A percentile compares a stretch with the other conserved stretches of the same genome.
Evolutionary conservation across 2,329 filamentous ascomycete species (phyloP).

Genomic region (Esteya vermicola): DNA sequence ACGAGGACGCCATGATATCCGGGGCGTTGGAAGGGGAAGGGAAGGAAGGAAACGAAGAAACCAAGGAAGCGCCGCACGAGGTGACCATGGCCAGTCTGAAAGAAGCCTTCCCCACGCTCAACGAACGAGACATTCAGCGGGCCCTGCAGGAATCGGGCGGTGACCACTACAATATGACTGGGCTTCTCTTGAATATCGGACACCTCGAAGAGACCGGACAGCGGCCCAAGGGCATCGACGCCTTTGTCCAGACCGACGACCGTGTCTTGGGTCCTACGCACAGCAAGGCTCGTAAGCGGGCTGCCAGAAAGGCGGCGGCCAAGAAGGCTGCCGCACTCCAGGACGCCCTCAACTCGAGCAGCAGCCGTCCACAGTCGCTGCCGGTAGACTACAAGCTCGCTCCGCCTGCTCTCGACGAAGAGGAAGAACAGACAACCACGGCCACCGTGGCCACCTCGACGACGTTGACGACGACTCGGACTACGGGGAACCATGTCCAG

Average conservation of each 20-base stretch:
- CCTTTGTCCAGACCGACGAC: slow-evolving; percentile 48
- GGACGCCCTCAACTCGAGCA: too few relatives aligned
- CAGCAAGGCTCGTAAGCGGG: too few relatives aligned
- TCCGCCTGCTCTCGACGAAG: slow-evolving; percentile 20
- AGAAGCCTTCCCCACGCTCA: slow-evolving; percentile 59
- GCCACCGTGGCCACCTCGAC: background rate
- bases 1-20: too few relatives aligned
- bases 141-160: slow-evolving; percentile 53
- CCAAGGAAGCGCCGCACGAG: too few relatives aligned
- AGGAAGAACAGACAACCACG: background rate
- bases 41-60: too few relatives aligned
- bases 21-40: too few relatives aligned
- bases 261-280: background rate
- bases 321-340: slow-evolving; percentile 19
- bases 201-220: slow-evolving; percentile 57
- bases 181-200: slow-evolving; percentile 66
- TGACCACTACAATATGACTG: slow-evolving; percentile 56
- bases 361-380: slow-evolving; percentile 20
- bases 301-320: too few relatives aligned
- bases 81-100: slow-evolving; percentile 42
- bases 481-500: background rate
- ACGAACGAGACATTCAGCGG: slow-evolving; percentile 48
- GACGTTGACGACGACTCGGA: too few relatives aligned
- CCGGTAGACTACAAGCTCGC: slow-evolving; percentile 23
- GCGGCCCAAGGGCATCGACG: slow-evolving; percentile 64